Conservation (phyloP, 2,329 filamentous ascomycete species). For the Metarhizium rileyi region DNA sequence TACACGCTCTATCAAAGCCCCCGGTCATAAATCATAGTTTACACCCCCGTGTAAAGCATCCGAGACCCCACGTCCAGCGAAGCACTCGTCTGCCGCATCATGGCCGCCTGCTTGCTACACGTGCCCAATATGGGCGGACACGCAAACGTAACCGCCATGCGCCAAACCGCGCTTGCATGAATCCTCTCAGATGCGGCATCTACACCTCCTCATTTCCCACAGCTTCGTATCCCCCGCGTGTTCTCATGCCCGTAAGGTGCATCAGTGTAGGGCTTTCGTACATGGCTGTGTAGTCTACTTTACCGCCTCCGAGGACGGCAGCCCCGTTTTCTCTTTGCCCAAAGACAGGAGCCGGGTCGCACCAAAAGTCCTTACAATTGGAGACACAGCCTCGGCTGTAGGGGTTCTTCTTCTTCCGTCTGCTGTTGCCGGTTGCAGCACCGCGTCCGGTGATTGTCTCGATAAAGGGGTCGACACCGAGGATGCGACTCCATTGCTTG, state of each 20-base stretch:
- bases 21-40: neutral
- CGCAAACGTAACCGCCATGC: neutral
- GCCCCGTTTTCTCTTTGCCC: slow-evolving; percentile 62
- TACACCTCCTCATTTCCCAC: slow-evolving; percentile 46
- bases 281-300: slow-evolving; percentile 78
- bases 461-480: slow-evolving; percentile 89
- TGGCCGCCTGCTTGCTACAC: neutral
- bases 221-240: slow-evolving; percentile 51
- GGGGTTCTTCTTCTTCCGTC: slow-evolving; percentile 60
- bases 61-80: neutral
- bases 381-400: slow-evolving; percentile 75
- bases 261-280: slow-evolving; percentile 76
- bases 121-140: neutral
- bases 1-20: neutral
- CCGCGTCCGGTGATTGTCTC: slow-evolving; percentile 81
- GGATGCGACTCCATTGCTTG: slow-evolving; percentile 69
- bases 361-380: slow-evolving; percentile 97
- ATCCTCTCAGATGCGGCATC: neutral
- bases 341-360: slow-evolving; percentile 76
- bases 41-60: neutral
- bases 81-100: neutral
- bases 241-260: slow-evolving; percentile 39
- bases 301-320: slow-evolving; percentile 66
- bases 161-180: neutral
- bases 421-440: slow-evolving; percentile 48